Conservation (phyloP, 345 rosid genomes). For the Passiflora organensis region DNA sequence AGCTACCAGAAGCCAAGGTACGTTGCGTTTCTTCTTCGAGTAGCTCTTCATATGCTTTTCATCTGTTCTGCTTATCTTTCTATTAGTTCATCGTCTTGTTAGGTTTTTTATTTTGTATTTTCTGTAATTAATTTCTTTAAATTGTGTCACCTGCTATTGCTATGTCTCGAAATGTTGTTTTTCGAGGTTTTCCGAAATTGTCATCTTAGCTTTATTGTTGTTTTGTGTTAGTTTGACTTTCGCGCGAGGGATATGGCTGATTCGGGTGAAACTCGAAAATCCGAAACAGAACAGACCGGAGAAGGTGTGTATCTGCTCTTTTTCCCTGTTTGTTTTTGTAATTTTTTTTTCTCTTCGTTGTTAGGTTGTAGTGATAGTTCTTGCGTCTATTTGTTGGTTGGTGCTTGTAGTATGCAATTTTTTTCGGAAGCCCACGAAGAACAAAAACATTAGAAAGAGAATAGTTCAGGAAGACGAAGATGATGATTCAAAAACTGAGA, state of each 20-base stretch:
- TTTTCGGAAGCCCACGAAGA: slow-evolving; percentile 64
- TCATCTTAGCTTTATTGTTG: too few species aligned
- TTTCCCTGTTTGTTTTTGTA: neutral
- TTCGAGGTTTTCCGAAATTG: too few species aligned
- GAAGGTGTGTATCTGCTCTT: slow-evolving; percentile 25
- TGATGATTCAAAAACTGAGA: slow-evolving; percentile 35
- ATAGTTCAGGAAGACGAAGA: slow-evolving; percentile 48
- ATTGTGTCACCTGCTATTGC: too few species aligned
- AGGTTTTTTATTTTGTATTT: too few species aligned
- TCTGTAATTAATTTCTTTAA: too few species aligned
- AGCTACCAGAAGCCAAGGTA: too few species aligned
- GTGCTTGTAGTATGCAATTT: slow-evolving; percentile 61
- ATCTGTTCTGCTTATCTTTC: too few species aligned
- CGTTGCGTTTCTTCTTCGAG: too few species aligned
- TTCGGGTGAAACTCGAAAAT: slow-evolving; percentile 23
- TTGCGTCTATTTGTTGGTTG: slow-evolving; percentile 10
- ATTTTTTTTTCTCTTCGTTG: neutral
- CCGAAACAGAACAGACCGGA: slow-evolving; percentile 35
- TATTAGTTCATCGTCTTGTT: too few species aligned
- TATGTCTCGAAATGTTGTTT: too few species aligned
- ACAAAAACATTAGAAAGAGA: slow-evolving; percentile 74
- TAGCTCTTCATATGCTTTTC: too few species aligned
- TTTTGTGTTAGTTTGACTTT: neutral
- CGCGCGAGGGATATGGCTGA: slow-evolving; percentile 41
- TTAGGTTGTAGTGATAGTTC: neutral